These are phyloP conservation scores for Fusarium sp. DNA, from an alignment of 2,329 filamentous ascomycete species.

Conservation along the genomic window DNA sequence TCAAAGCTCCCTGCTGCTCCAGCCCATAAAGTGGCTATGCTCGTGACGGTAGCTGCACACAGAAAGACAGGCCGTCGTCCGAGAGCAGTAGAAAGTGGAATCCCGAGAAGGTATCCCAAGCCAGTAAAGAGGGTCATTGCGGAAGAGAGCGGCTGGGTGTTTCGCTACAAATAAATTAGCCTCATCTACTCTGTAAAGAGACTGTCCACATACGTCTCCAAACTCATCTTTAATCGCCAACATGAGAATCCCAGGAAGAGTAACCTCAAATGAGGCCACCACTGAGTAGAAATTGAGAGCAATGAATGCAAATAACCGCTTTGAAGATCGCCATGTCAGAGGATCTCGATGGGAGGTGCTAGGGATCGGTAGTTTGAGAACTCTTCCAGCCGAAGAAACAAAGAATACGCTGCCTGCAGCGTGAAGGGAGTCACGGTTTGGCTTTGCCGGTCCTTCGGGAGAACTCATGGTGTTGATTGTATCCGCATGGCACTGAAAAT, in stretches of 20 bases:
- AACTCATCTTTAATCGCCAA: conserved; percentile 15
- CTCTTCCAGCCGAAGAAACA: conserved; percentile 27
- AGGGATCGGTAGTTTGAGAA: conserved; percentile 33
- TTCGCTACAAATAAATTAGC: not conserved
- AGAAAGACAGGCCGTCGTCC: conserved; percentile 28
- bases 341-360: conserved; percentile 32
- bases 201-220: not conserved
- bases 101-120: conserved; percentile 10
- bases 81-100: conserved; percentile 29
- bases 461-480: conserved; percentile 12
- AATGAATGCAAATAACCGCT: conserved; percentile 18
- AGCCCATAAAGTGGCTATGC: conserved; percentile 19
- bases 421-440: conserved; percentile 24
- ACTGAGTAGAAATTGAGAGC: conserved; percentile 22
- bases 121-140: conserved; percentile 32
- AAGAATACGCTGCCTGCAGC: conserved; percentile 43
- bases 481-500: not conserved
- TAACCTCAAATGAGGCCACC: conserved; percentile 13
- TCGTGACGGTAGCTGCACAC: not conserved
- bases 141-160: conserved; percentile 11
- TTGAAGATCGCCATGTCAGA: conserved; percentile 29
- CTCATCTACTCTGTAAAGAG: not conserved
- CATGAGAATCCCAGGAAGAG: conserved; percentile 14
- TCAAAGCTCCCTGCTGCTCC: conserved; percentile 7
- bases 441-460: not conserved